phyloP scores from a whole-genome alignment of 441 rosid species.

The Croton laevigatus region DNA sequence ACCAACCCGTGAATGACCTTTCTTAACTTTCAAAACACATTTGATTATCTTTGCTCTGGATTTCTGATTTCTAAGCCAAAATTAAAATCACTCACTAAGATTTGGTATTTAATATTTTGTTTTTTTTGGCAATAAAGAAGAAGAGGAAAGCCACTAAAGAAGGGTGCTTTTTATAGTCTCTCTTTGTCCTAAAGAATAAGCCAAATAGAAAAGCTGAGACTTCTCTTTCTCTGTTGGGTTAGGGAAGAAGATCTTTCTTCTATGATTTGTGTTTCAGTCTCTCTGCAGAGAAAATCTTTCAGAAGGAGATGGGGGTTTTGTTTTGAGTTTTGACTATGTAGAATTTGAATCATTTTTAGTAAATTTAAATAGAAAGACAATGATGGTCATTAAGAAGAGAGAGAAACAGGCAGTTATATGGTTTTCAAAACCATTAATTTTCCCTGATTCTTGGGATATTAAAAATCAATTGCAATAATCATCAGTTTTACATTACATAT shows the following conservation, averaged over 20 bases:
- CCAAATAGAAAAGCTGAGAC: slow-evolving; percentile 30
- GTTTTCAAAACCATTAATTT: slow-evolving; percentile 11
- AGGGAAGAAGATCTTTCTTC: slow-evolving; percentile 33
- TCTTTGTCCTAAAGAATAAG: slow-evolving; percentile 23
- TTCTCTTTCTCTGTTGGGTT: slow-evolving; percentile 29
- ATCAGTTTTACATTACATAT: background rate
- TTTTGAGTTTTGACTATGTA: slow-evolving; percentile 25
- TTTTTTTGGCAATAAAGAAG: background rate
- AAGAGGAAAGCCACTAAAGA: slow-evolving; percentile 18
- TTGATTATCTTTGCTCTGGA: slow-evolving; percentile 10
- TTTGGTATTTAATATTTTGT: background rate
- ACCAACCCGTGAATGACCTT: slow-evolving; percentile 20
- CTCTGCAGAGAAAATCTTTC: slow-evolving; percentile 25
- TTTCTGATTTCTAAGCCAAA: slow-evolving; percentile 1
- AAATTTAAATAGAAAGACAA: slow-evolving; percentile 12
- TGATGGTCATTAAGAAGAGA: slow-evolving; percentile 28
- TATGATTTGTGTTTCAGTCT: slow-evolving; percentile 30
- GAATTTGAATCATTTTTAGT: slow-evolving; percentile 30
- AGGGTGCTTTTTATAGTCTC: slow-evolving; percentile 23
- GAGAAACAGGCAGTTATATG: slow-evolving; percentile 7
- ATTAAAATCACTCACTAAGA: slow-evolving; percentile 3
- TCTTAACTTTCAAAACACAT: slow-evolving; percentile 14
- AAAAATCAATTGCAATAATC: slow-evolving; percentile 17
- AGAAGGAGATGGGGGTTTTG: slow-evolving; percentile 18
- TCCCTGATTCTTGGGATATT: slow-evolving; percentile 28